Conservation (phyloP, 2,329 filamentous ascomycete genomes). For the Colletotrichum sp. region DNA sequence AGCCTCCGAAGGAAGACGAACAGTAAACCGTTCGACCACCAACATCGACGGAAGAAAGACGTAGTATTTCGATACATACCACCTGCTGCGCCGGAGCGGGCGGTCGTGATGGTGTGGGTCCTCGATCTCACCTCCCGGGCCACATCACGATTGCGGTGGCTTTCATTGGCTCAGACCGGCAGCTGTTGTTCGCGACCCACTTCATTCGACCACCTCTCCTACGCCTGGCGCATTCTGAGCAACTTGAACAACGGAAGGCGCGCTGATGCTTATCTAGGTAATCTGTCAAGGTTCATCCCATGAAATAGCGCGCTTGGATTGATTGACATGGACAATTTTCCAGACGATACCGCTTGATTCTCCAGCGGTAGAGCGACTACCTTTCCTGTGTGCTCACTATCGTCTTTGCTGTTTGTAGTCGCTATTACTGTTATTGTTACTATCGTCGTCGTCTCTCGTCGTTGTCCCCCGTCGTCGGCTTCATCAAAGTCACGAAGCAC, state of each 20-base stretch:
- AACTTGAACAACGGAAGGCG: background rate
- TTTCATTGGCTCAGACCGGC: background rate
- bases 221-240: rapidly evolving
- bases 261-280: background rate
- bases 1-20: background rate
- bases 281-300: too few species aligned
- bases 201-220: background rate
- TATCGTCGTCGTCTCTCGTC: too few species aligned
- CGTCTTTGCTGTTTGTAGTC: too few species aligned
- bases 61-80: background rate
- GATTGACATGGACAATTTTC: too few species aligned
- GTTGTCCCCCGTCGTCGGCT: too few species aligned
- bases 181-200: background rate
- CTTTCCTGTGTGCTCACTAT: too few species aligned
- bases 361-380: too few species aligned
- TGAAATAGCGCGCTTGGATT: too few species aligned
- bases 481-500: too few species aligned
- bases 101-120: background rate
- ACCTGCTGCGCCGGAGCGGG: background rate
- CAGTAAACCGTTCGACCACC: background rate
- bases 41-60: background rate
- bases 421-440: too few species aligned
- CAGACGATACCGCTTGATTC: too few species aligned
- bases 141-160: background rate
- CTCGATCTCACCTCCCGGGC: background rate